Evolutionary conservation across 2,329 filamentous ascomycete genomes (phyloP).

Genomic region (Aspergillus phoenicis): DNA sequence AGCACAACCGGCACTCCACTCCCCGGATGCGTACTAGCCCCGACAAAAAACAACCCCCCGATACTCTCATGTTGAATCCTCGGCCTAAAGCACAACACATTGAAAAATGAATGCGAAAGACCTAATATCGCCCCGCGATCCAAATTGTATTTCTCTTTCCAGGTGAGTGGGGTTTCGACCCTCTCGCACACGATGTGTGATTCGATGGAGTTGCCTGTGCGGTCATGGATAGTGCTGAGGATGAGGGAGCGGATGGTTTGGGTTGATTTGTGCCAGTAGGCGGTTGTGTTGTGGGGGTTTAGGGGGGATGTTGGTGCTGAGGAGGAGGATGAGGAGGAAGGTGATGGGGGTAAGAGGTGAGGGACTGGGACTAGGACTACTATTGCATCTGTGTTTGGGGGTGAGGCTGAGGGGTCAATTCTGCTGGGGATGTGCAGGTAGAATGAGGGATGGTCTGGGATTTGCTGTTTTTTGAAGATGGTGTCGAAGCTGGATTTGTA

Average conservation of each 20-base stretch:
- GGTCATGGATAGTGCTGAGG: slow-evolving; percentile 50
- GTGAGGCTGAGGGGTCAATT: slow-evolving; percentile 68
- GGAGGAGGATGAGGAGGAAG: background rate
- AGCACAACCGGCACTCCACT: slow-evolving; percentile 69
- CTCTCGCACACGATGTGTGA: slow-evolving; percentile 61
- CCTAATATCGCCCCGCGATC: slow-evolving; percentile 75
- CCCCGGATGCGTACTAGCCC: slow-evolving; percentile 73
- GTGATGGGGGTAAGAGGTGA: slow-evolving; percentile 45
- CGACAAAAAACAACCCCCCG: slow-evolving; percentile 65
- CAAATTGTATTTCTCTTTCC: slow-evolving; percentile 71
- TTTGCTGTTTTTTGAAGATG: slow-evolving; percentile 70
- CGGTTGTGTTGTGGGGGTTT: background rate
- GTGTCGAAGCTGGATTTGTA: slow-evolving; percentile 74
- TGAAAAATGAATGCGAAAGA: slow-evolving; percentile 70
- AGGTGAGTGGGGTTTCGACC: slow-evolving; percentile 66
- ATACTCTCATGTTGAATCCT: slow-evolving; percentile 30
- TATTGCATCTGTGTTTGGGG: slow-evolving; percentile 64
- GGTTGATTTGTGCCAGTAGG: background rate
- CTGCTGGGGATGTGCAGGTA: slow-evolving; percentile 76
- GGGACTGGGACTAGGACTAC: slow-evolving; percentile 74
- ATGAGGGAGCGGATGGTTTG: background rate
- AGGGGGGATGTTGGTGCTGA: background rate
- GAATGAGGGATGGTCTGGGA: slow-evolving; percentile 71
- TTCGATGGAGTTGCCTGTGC: slow-evolving; percentile 59
- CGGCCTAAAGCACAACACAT: slow-evolving; percentile 39